Conservation (phyloP, 306 rosid species). For the Cicer judaicum region DNA sequence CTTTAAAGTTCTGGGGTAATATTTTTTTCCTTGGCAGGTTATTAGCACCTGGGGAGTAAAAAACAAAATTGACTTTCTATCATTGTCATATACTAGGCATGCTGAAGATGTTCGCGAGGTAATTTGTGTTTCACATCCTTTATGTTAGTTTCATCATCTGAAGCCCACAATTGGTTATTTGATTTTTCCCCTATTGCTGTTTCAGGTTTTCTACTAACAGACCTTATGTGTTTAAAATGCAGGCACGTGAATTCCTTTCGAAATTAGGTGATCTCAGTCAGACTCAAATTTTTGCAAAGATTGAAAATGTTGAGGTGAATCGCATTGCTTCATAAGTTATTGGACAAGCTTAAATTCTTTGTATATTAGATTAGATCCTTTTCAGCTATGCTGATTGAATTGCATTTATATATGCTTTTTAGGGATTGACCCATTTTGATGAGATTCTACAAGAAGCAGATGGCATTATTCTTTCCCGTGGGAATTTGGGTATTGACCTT, state of each 20-base stretch:
- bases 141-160: slow-evolving; percentile 21
- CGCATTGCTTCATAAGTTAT: slow-evolving; percentile 33
- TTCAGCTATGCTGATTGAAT: slow-evolving; percentile 18
- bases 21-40: slow-evolving; percentile 56
- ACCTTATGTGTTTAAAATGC: slow-evolving; percentile 35
- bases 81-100: slow-evolving; percentile 81
- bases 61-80: slow-evolving; percentile 87
- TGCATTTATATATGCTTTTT: slow-evolving; percentile 36
- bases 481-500: slow-evolving; percentile 94
- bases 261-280: slow-evolving; percentile 72
- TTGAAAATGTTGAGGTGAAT: slow-evolving; percentile 85
- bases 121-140: slow-evolving; percentile 44
- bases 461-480: slow-evolving; percentile 91
- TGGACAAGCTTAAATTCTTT: slow-evolving; percentile 13
- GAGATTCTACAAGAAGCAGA: slow-evolving; percentile 96
- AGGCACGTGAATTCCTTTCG: slow-evolving; percentile 89
- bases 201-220: slow-evolving; percentile 32
- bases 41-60: slow-evolving; percentile 85
- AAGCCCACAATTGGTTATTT: slow-evolving; percentile 27
- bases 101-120: slow-evolving; percentile 93
- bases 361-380: slow-evolving; percentile 31
- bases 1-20: slow-evolving; percentile 27
- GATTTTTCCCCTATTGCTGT: slow-evolving; percentile 20
- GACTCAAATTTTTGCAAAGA: slow-evolving; percentile 92
- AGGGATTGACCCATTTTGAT: slow-evolving; percentile 91